Evolutionary conservation across 2,329 filamentous ascomycete species (phyloP).

Genomic region (Furcasterigmium sp.): DNA sequence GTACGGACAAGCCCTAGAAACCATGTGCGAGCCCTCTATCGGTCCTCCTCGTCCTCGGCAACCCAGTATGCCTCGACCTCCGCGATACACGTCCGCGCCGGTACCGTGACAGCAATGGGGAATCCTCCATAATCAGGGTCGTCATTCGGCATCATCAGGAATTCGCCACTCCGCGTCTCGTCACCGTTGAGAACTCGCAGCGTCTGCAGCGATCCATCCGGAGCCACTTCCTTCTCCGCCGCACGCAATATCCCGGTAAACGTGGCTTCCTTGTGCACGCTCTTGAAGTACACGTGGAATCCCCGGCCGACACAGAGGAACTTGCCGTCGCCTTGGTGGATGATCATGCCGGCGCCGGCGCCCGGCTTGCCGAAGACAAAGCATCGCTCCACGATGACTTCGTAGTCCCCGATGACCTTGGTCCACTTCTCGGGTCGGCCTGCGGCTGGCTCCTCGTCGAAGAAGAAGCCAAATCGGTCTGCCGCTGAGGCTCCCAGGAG

Average conservation of each 20-base stretch:
- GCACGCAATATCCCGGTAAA: conserved; percentile 31
- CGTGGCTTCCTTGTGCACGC: conserved; percentile 21
- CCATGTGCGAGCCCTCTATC: too few species aligned
- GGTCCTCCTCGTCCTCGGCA: conserved; percentile 19
- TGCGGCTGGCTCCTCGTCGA: conserved; percentile 22
- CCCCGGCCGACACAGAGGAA: conserved; percentile 31
- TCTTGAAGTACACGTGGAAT: conserved; percentile 29
- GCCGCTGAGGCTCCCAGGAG: conserved; percentile 22
- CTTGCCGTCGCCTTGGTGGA: conserved; percentile 26
- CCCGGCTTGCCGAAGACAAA: conserved; percentile 35
- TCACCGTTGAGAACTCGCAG: conserved; percentile 30
- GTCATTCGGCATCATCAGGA: conserved; percentile 50
- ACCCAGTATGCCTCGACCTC: conserved; percentile 32
- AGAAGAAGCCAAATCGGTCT: conserved; percentile 31
- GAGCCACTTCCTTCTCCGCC: conserved; percentile 29
- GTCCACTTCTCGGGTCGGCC: conserved; percentile 20
- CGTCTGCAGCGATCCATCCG: conserved; percentile 24
- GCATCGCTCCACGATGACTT: conserved; percentile 28
- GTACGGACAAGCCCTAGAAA: too few species aligned
- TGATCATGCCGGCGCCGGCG: conserved; percentile 30
- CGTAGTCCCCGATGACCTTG: conserved; percentile 22
- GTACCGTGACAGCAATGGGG: conserved; percentile 49
- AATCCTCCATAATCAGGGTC: conserved; percentile 52
- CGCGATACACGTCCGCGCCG: conserved; percentile 42
- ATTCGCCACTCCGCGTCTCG: conserved; percentile 36